phyloP scores from a whole-genome alignment of 2,329 filamentous ascomycete species.

The Apiospora rasikravindrae region DNA sequence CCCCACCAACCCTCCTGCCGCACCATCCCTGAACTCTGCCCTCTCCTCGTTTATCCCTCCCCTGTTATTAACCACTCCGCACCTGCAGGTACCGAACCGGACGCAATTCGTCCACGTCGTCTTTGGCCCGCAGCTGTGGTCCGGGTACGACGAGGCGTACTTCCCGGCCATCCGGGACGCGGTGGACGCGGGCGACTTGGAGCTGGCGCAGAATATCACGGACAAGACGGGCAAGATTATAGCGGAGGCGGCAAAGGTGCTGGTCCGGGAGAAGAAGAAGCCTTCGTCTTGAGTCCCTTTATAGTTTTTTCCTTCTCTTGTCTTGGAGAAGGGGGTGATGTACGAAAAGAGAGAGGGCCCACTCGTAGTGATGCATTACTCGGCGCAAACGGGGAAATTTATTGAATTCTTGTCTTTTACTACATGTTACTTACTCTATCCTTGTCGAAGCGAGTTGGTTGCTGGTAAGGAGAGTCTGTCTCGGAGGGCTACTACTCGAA shows the following conservation, averaged over 20 bases:
- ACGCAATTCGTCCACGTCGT: constrained; percentile 94
- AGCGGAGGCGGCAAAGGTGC: constrained; percentile 55
- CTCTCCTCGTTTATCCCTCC: too few species aligned
- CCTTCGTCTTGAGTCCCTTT: not conserved
- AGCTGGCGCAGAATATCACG: constrained; percentile 68
- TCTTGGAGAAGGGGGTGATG: not conserved
- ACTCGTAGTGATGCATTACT: constrained; percentile 10
- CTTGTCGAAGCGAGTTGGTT: not conserved
- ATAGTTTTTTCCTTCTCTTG: not conserved
- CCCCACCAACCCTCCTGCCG: too few species aligned
- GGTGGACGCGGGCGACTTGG: constrained; percentile 74
- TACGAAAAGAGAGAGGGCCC: not conserved
- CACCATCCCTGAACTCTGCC: too few species aligned
- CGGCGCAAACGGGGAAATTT: not conserved
- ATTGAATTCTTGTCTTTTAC: not conserved
- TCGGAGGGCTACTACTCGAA: too few species aligned
- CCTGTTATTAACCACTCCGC: not conserved
- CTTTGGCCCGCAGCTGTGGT: constrained; percentile 83
- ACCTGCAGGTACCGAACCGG: constrained; percentile 73
- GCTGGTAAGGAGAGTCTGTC: not conserved
- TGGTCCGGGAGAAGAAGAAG: not conserved
- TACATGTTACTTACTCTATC: not conserved
- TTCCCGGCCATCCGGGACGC: constrained; percentile 89
- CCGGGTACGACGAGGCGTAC: constrained; percentile 67
- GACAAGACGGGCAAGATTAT: constrained; percentile 75